A percentile compares a stretch with the other conserved stretches of the same genome.
Evolutionary conservation across 352 stramenopile species (phyloP).

Genomic region (Globisporangium lucens): DNA sequence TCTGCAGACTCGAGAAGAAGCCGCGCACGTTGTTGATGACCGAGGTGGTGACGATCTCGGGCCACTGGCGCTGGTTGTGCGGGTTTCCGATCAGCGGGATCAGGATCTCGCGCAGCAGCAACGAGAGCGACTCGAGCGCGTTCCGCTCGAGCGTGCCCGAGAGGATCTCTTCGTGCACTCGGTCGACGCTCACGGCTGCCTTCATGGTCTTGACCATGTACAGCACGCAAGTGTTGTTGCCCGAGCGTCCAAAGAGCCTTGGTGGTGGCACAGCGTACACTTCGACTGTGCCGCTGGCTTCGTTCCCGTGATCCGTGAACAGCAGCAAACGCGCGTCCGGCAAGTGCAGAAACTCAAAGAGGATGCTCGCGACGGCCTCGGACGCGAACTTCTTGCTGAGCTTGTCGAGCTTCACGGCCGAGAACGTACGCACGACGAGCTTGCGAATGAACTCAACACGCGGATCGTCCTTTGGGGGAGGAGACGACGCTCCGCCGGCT

Average conservation of each 20-base stretch:
- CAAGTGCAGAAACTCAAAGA: slow-evolving; percentile 78
- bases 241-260: slow-evolving; percentile 31
- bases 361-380: slow-evolving; percentile 45
- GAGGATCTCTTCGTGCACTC: slow-evolving; percentile 69
- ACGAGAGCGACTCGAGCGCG: slow-evolving; percentile 66
- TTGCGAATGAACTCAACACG: slow-evolving; percentile 64
- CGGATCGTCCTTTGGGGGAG: slow-evolving; percentile 47
- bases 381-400: slow-evolving; percentile 62
- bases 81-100: slow-evolving; percentile 74
- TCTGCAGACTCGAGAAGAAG: slow-evolving; percentile 86
- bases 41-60: slow-evolving; percentile 77
- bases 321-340: slow-evolving; percentile 57
- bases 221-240: slow-evolving; percentile 41
- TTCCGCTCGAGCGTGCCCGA: slow-evolving; percentile 70
- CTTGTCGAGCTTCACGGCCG: slow-evolving; percentile 50
- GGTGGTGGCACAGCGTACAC: slow-evolving; percentile 63
- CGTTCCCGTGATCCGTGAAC: slow-evolving; percentile 67
- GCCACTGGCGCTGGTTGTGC: slow-evolving; percentile 77
- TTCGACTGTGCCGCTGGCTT: slow-evolving; percentile 44
- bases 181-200: slow-evolving; percentile 51
- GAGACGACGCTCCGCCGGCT: not conserved
- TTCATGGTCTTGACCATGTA: slow-evolving; percentile 79
- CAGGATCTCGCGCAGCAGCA: slow-evolving; percentile 74
- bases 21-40: slow-evolving; percentile 74
- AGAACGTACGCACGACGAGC: slow-evolving; percentile 66